A percentile compares a stretch with the other conserved stretches of the same genome.
Conservation (phyloP, 2,329 filamentous ascomycete genomes). For the Periconia digitata region DNA sequence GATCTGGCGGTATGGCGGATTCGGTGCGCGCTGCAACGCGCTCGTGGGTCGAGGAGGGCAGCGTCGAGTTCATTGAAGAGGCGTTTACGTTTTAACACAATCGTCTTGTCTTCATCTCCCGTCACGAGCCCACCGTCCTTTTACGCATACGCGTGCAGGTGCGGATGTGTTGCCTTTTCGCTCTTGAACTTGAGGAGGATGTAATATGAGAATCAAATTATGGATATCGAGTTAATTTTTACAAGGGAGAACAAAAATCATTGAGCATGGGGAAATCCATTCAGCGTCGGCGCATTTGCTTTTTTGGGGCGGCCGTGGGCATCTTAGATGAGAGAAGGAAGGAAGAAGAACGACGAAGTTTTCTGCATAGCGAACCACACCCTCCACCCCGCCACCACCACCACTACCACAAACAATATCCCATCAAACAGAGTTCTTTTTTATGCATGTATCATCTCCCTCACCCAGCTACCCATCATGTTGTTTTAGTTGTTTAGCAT, state of each 20-base stretch:
- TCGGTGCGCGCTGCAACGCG: conserved; percentile 59
- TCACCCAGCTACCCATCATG: neutral
- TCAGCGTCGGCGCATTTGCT: no score
- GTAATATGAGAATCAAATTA: no score
- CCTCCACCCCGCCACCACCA: neutral
- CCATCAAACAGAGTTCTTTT: neutral
- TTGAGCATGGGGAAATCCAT: no score
- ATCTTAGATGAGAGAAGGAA: neutral
- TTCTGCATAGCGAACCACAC: neutral
- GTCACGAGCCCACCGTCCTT: no score
- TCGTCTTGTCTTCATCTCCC: no score
- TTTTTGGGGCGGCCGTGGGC: no score
- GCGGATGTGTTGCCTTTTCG: no score
- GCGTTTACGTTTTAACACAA: conserved; percentile 66
- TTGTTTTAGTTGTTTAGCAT: neutral
- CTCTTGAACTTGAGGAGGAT: no score
- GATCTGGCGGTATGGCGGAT: conserved; percentile 64
- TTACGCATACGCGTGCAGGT: no score
- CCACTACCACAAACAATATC: neutral
- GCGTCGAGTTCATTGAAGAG: conserved; percentile 66
- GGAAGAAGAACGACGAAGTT: neutral
- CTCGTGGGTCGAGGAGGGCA: conserved; percentile 53
- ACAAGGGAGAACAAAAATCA: no score
- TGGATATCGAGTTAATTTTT: no score
- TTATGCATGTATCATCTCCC: neutral